Evolutionary conservation across 2,329 filamentous ascomycete genomes (phyloP), one percentile per base, ranked within the genome.

Genomic region (Emmonsiellopsis sp.): DNA sequence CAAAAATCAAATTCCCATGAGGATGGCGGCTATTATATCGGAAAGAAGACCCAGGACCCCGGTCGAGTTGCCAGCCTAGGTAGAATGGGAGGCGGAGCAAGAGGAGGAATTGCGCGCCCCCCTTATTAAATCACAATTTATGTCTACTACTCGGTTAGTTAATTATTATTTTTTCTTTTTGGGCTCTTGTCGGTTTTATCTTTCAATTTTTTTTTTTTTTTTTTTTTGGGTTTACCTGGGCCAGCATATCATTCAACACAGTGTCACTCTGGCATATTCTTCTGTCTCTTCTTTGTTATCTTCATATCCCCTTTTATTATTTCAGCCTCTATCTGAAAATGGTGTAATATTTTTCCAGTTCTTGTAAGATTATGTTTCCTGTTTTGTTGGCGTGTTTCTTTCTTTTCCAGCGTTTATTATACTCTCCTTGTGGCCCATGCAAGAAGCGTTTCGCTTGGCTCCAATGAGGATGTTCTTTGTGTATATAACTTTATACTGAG

Each of bases 41-140:
- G 47, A 9, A 49, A 40, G 31, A 9, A 13, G 13, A 49, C n/a
- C 16, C 47, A 37, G 47, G 16, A 38, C 35, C 13, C 16, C 6
- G n/a, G 34, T 10, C 35, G 35, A 53, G 45, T 34, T 40, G 10
- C 34, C 31, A 53, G 32, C 30, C 3, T 40, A 13, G 40, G 48
- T 20, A 38, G 34, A 35, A 15, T 44, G 35, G 52, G 51, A 16
- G 35, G 37, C 38, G 44, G 38, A 30, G 47, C 45, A 52, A 49
- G 54, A 30, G 57, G 61, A 15, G 57, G 57, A 8, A 61, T 63
- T 32, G 59, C 61, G 34, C 58, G 56, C 16, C 62, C 62, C 45
- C 62, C 62, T 32, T 63, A 63, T 51, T 63, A 58, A 15, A 53
- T 44, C 20, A 16, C 15, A 16, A 15, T 44, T 26, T 16, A 16